Conservation (phyloP, 179 eudicot species). For the Sideroxylon spinosum region DNA sequence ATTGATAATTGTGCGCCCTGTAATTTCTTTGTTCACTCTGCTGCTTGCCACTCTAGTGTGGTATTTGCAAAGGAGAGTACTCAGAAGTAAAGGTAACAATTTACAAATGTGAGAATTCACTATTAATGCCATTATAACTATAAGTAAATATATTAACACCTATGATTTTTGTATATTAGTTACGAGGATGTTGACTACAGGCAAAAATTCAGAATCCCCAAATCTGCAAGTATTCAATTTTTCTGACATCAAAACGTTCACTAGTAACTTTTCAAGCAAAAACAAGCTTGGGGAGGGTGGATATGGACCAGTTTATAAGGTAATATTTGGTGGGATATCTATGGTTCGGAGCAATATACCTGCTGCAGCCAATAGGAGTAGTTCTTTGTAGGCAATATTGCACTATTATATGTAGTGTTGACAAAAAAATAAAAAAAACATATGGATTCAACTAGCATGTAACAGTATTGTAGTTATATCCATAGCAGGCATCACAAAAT, state of each 20-base stretch:
- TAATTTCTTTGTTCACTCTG: neutral
- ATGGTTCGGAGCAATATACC: too few species aligned
- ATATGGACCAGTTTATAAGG: slow-evolving; percentile 54
- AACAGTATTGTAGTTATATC: neutral
- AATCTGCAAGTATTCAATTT: slow-evolving; percentile 30
- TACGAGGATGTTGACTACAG: neutral
- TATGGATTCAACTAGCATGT: neutral
- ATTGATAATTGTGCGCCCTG: slow-evolving; percentile 9
- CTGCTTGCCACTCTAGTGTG: slow-evolving; percentile 15
- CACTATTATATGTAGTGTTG: neutral
- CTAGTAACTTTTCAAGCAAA: slow-evolving; percentile 29
- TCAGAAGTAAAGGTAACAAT: slow-evolving; percentile 19
- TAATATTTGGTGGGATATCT: slow-evolving; percentile 13
- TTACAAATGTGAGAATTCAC: neutral
- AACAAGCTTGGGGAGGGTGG: slow-evolving; percentile 52
- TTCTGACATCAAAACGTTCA: slow-evolving; percentile 28
- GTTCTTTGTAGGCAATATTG: neutral
- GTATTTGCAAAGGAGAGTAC: slow-evolving; percentile 1
- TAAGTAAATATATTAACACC: neutral
- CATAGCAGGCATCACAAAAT: neutral
- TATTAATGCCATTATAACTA: neutral
- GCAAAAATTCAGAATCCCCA: slow-evolving; percentile 12
- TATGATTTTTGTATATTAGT: neutral
- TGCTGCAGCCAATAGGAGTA: too few species aligned
- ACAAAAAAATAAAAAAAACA: neutral